Evolutionary conservation across 2,329 filamentous ascomycete species (phyloP), one percentile per base, ranked within the genome.

Genomic region (Hymenoscyphus occultus): DNA sequence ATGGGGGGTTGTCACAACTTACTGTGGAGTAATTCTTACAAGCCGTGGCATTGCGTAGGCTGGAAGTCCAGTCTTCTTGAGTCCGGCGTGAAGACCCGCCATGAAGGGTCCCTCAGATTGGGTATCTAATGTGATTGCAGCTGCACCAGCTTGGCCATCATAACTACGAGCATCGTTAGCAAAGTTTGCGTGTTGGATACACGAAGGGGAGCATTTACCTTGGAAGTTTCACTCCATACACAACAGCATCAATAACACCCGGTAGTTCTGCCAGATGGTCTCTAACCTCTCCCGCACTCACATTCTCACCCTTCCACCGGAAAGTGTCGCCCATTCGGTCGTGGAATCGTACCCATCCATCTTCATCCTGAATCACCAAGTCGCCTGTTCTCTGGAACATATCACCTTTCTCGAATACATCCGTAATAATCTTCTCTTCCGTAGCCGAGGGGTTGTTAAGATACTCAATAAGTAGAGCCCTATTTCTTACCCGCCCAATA

Each of bases 321-420:
- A 81, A 84, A 0, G 82, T 84, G 67, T 84, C 82, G 12, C 82
- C 82, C 60, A 84, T 76, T 3, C 83, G 77, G 68, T 82, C 80
- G 59, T 80, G 76, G 68, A 82, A 82, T 19, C 74, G 75, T 3
- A 82, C 71, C 78, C 80, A 81, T 0, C 80, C 79, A 19, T 74
- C 73, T 1, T 68, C 59, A 56, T 81, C 78, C 42, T 76, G 76
- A 5, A 80, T 71, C 10, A 81, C 68, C n/a, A 81, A 63, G 70
- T 82, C 80, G 3, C 80, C 80, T 59, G 77, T 80, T 39, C 78
- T 76, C 64, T 81, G 79, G 65, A 77, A 82, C 16, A 78, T 22
- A 68, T 82, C 80, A 0, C 80, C 80, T 61, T 81, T 81, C 63
- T 73, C 65, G 64, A 82, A 81, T 0, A 81, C 80, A 66, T 81